These are phyloP conservation scores for Penicillium pancosmium DNA, from an alignment of 495 filamentous ascomycete species.

Conservation along the genomic window DNA sequence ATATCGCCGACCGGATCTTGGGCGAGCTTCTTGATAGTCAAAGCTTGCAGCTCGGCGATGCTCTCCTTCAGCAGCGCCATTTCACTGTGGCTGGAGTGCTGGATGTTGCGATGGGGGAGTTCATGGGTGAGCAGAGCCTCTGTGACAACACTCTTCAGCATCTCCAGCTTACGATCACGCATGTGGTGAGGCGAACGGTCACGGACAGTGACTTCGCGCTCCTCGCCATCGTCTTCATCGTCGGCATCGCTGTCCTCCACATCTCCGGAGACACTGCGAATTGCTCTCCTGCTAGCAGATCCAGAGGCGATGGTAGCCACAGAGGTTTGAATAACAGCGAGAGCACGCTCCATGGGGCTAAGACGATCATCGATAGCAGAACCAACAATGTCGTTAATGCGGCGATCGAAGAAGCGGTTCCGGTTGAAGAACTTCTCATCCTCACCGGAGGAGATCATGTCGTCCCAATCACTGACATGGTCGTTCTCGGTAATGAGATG, in stretches of 20 bases:
- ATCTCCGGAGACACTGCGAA: constrained; percentile 63
- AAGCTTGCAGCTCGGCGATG: constrained; percentile 59
- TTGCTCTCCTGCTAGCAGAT: constrained; percentile 39
- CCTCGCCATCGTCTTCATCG: constrained; percentile 82
- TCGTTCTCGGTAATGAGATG: constrained; percentile 67
- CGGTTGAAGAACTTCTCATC: constrained; percentile 77
- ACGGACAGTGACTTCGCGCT: constrained; percentile 42
- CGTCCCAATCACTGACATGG: constrained; percentile 88
- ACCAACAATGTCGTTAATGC: constrained; percentile 82
- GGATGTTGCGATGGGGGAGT: constrained; percentile 33
- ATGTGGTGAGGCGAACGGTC: constrained; percentile 65
- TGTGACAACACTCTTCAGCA: constrained; percentile 75
- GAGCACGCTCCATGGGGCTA: constrained; percentile 74
- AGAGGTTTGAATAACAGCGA: constrained; percentile 72
- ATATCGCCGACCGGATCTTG: constrained; percentile 45
- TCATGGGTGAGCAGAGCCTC: constrained; percentile 73
- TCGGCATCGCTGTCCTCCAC: constrained; percentile 86
- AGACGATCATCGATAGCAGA: constrained; percentile 75
- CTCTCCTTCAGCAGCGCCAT: constrained; percentile 57
- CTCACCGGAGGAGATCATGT: constrained; percentile 78
- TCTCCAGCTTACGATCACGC: constrained; percentile 77
- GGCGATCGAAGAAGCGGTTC: constrained; percentile 81
- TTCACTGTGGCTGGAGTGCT: constrained; percentile 41
- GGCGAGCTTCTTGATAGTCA: constrained; percentile 41
- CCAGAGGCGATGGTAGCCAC: constrained; percentile 55